Base-by-base conservation (phyloP, 2,329 filamentous ascomycete species). In the Arthrobotrys entomopaga region DNA sequence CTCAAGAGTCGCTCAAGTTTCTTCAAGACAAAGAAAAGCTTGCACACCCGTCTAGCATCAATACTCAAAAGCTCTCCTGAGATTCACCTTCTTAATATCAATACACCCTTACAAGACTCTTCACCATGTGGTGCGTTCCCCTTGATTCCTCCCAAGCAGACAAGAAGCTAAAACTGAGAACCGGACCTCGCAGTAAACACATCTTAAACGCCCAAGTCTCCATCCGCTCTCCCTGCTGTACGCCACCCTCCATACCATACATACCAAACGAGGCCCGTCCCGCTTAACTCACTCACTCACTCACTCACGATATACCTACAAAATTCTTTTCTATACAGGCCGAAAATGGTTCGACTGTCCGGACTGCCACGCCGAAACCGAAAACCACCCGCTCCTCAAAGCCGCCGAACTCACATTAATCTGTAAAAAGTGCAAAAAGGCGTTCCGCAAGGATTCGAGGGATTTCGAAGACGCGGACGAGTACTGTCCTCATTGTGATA, bases 391-490 rank as follows among this genome's bases (percentile, higher is more conserved):
- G 42, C 88, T 99, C 20, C 83, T 87, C 63, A 91, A 96, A 83
- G 86, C 85, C 77, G 86, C 89, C 78, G 95, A 99, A 80, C 96
- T 99, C 92, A 86, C 87, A 79, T 98, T 99, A 80, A 92, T 92
- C 60, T 99, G 95, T 87, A 99, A 99, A 80, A 99, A 99, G 84
- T 99, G 95, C 88, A 93, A 91, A 79, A 99, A 99, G 83, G 93
- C 90, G 82, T 99, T 99, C 85, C 90, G 95, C 78, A 99, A 98
- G 81, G 92, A 99, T 79, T 90, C 90, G 52, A 84, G 88, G 77
- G 91, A 97, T 81, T 97, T 97, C 79, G 95, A 99, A 78, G 95
- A 99, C 79, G 90, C 84, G 85, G 95, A 99, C 84, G 96, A 99
- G 82, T 99, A 96, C 86, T 99, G 95, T 85, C 96, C 95, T 20